Evolutionary conservation across 2,329 filamentous ascomycete genomes (phyloP).

Genomic region (Phialophora macrospora): DNA sequence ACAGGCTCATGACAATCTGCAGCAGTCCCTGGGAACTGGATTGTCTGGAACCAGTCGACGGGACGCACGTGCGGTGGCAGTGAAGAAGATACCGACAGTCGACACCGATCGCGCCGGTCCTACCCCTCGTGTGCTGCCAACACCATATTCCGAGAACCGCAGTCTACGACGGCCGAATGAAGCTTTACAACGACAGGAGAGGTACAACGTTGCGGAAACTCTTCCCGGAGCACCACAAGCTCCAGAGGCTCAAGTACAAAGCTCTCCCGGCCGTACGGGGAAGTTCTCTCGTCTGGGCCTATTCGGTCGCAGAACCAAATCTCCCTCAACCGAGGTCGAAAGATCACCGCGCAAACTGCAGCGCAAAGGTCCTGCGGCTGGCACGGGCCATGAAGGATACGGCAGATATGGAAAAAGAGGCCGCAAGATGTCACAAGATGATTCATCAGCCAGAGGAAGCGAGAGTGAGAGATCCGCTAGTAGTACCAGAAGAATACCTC

Average conservation of each 20-base stretch:
- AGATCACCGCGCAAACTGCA: constrained; percentile 62
- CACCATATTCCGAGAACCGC: constrained; percentile 48
- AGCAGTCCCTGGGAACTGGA: constrained; percentile 38
- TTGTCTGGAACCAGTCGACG: constrained; percentile 71
- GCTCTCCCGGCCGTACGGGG: constrained; percentile 37
- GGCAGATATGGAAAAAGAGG: constrained; percentile 54
- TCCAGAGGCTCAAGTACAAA: background rate
- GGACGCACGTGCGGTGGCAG: constrained; percentile 66
- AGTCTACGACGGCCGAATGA: background rate
- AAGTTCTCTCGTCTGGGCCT: constrained; percentile 73
- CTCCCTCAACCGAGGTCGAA: constrained; percentile 64
- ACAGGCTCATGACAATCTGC: constrained; percentile 39
- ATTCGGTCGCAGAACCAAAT: constrained; percentile 67
- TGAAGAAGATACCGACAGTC: constrained; percentile 52
- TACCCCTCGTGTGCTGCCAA: constrained; percentile 49
- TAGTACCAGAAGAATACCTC: constrained; percentile 45
- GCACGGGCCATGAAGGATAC: constrained; percentile 84
- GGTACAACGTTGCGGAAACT: background rate
- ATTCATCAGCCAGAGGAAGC: constrained; percentile 42
- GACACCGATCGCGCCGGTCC: constrained; percentile 67
- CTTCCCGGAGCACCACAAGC: constrained; percentile 9
- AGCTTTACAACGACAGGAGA: background rate
- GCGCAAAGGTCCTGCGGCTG: constrained; percentile 82
- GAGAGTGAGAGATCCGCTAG: constrained; percentile 48
- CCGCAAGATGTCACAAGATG: constrained; percentile 50